A percentile compares a stretch with the other conserved stretches of the same genome.
Evolutionary conservation across 108 stramenopile species (phyloP).

Genomic region (Hondaea fermentalgiana): DNA sequence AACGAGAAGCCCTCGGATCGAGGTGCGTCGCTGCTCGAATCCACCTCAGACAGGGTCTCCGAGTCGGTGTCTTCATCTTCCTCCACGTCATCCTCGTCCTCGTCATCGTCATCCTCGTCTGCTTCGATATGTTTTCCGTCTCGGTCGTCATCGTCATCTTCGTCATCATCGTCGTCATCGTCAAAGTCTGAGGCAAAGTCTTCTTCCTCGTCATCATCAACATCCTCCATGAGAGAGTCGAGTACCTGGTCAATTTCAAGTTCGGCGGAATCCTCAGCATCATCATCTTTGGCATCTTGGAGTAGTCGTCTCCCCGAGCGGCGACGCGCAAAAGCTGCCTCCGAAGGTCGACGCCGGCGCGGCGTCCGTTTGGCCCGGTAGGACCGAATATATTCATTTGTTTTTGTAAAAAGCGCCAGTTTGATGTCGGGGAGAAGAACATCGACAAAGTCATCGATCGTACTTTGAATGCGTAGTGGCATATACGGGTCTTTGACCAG

Average conservation of each 20-base stretch:
- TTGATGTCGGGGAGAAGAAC: slow-evolving; percentile 1
- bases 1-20: not conserved
- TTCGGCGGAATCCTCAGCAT: not conserved
- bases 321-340: not conserved
- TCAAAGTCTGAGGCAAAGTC: not conserved
- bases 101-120: not conserved
- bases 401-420: slow-evolving; percentile 3
- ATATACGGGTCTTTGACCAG: slow-evolving; percentile 4
- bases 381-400: not conserved
- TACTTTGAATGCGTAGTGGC: not conserved
- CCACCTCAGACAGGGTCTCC: not conserved
- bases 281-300: not conserved
- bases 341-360: not conserved
- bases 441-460: not conserved
- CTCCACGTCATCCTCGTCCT: not conserved
- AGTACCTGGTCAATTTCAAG: not conserved
- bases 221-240: not conserved
- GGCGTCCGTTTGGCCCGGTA: not conserved
- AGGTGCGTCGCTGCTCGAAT: not conserved
- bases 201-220: not conserved
- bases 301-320: too few species aligned
- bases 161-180: not conserved
- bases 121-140: not conserved
- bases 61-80: not conserved
- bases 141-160: not conserved